A percentile compares a stretch with the other conserved stretches of the same genome.
phyloP scores from a whole-genome alignment of 176 grass and related monocot genomes.

The Carex myosuroides region DNA sequence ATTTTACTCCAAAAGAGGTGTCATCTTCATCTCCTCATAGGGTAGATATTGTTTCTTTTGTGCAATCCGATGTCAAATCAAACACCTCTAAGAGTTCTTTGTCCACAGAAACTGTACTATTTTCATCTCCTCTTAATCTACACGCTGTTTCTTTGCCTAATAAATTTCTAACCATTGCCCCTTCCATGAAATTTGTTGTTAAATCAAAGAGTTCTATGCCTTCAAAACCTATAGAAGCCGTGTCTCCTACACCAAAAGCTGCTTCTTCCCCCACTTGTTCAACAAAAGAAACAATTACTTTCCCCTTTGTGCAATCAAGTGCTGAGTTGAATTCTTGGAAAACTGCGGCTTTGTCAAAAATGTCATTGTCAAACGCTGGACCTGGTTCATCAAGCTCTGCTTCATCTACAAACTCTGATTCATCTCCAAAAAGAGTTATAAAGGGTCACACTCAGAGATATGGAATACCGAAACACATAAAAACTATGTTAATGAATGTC shows the following conservation, averaged over 20 bases:
- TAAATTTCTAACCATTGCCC: background rate
- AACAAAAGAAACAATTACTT: background rate
- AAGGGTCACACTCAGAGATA: background rate
- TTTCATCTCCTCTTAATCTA: background rate
- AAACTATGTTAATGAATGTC: background rate
- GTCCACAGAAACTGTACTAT: background rate
- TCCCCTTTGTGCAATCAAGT: background rate
- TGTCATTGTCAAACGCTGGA: background rate
- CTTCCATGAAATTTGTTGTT: background rate
- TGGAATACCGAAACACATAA: slow-evolving; percentile 20
- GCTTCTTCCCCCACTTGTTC: background rate
- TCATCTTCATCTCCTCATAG: background rate
- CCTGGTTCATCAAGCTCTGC: no score
- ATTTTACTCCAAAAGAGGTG: background rate
- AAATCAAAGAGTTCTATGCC: background rate
- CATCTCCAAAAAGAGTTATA: background rate
- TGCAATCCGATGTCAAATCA: background rate
- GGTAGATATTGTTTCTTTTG: background rate
- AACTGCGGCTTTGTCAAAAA: background rate
- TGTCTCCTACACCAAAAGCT: background rate
- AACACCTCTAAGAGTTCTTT: background rate
- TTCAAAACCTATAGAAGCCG: background rate
- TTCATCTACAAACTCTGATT: no score
- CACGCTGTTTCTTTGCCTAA: background rate
- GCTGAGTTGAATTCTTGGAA: background rate